Percentiles rank a stretch among this genome's conserved stretches.
phyloP scores from a whole-genome alignment of 73 alveolate genomes.

The Symbiodinium pilosum region DNA sequence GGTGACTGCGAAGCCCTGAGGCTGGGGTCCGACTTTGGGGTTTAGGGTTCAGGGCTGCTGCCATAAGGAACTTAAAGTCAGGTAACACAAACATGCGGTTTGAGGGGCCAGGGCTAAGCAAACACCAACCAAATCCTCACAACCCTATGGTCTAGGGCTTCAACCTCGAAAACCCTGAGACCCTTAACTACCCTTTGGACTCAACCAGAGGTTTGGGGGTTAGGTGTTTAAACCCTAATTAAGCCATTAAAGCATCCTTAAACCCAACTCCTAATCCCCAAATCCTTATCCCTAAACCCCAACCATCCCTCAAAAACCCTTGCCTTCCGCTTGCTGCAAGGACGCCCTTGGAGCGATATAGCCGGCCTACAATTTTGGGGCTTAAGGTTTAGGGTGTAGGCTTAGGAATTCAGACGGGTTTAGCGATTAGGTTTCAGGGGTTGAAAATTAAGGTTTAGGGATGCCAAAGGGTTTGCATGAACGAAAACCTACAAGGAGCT shows the following conservation, averaged over 20 bases:
- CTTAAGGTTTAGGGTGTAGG: too few species aligned
- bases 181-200: background rate
- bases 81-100: too few species aligned
- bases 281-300: too few species aligned
- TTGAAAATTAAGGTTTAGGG: too few species aligned
- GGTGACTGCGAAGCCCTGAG: too few species aligned
- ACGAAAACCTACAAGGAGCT: background rate
- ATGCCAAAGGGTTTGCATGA: background rate
- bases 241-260: too few species aligned
- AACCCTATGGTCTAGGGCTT: background rate
- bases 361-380: conserved; percentile 8
- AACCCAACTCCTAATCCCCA: too few species aligned
- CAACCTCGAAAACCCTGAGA: background rate
- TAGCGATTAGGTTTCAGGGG: background rate
- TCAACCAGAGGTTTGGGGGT: too few species aligned
- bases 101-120: background rate
- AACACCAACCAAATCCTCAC: background rate
- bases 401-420: background rate
- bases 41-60: too few species aligned
- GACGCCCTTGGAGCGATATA: conserved; percentile 87
- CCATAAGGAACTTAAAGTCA: too few species aligned
- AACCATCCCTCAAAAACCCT: background rate
- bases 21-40: too few species aligned
- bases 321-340: conserved; percentile 76
- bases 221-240: background rate